Conservation (phyloP, 2,329 filamentous ascomycete genomes). For the Neonectria ditissima region DNA sequence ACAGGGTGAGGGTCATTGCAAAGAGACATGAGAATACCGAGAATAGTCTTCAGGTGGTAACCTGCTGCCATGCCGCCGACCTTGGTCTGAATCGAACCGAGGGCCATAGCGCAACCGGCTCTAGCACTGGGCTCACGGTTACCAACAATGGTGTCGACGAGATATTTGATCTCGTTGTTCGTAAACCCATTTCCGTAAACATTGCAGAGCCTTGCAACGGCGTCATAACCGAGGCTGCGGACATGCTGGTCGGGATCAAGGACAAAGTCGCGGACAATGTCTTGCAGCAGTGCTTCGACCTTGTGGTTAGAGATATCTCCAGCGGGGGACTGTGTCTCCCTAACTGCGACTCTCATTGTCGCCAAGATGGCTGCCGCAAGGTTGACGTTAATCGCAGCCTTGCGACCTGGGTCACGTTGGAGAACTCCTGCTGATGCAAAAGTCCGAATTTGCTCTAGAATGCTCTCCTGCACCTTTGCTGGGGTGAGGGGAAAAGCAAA, state of each 20-base stretch:
- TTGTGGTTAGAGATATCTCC: slow-evolving; percentile 80
- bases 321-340: slow-evolving; percentile 78
- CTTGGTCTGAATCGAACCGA: slow-evolving; percentile 94
- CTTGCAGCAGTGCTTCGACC: slow-evolving; percentile 87
- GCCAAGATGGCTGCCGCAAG: slow-evolving; percentile 84
- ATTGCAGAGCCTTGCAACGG: slow-evolving; percentile 86
- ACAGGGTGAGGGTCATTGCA: slow-evolving; percentile 95
- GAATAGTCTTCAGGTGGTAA: slow-evolving; percentile 94
- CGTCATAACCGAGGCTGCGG: slow-evolving; percentile 85
- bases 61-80: slow-evolving; percentile 98
- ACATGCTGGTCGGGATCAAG: slow-evolving; percentile 87
- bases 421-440: slow-evolving; percentile 85
- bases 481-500: slow-evolving; percentile 90
- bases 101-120: slow-evolving; percentile 92
- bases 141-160: slow-evolving; percentile 93
- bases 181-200: slow-evolving; percentile 89
- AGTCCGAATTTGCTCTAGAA: slow-evolving; percentile 91
- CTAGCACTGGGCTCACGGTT: slow-evolving; percentile 94
- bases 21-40: slow-evolving; percentile 98
- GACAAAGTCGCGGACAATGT: slow-evolving; percentile 78
- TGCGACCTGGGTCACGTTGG: slow-evolving; percentile 87
- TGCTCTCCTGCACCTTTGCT: slow-evolving; percentile 93
- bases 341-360: slow-evolving; percentile 84
- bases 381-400: slow-evolving; percentile 91
- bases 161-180: slow-evolving; percentile 86